Evolutionary conservation across 2,329 filamentous ascomycete genomes (phyloP).

Genomic region (Colletotrichum cereale): DNA sequence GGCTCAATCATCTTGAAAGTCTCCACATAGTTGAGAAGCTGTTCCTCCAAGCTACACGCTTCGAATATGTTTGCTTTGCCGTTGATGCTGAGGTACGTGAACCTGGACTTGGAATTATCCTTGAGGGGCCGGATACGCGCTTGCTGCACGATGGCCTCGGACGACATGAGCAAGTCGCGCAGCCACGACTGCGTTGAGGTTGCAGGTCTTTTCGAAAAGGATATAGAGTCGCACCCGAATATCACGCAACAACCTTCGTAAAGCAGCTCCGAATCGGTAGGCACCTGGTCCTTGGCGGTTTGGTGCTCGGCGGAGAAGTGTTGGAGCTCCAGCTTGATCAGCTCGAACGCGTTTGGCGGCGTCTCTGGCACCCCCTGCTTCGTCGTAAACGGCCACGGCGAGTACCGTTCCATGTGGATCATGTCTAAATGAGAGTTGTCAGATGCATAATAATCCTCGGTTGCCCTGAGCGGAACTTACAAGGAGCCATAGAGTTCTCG

Average conservation of each 20-base stretch:
- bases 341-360: slow-evolving; percentile 32
- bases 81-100: slow-evolving; percentile 37
- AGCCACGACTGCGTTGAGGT: slow-evolving; percentile 45
- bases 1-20: slow-evolving; percentile 18
- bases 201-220: slow-evolving; percentile 32
- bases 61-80: slow-evolving; percentile 37
- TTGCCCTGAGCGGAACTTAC: slow-evolving; percentile 29
- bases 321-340: slow-evolving; percentile 33
- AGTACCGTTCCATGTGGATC: slow-evolving; percentile 54
- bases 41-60: slow-evolving; percentile 28
- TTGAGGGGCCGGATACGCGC: slow-evolving; percentile 40
- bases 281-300: slow-evolving; percentile 1
- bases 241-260: slow-evolving; percentile 39
- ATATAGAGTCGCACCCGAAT: slow-evolving; percentile 42
- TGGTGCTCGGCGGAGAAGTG: slow-evolving; percentile 26
- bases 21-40: slow-evolving; percentile 29
- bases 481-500: slow-evolving; percentile 55
- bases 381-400: slow-evolving; percentile 49
- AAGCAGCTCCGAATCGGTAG: slow-evolving; percentile 26
- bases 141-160: slow-evolving; percentile 32
- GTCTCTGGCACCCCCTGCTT: slow-evolving; percentile 39
- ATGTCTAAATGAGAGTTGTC: slow-evolving; percentile 44
- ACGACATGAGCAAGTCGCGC: slow-evolving; percentile 43
- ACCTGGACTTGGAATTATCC: slow-evolving; percentile 15
- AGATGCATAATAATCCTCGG: accelerated